These are phyloP conservation scores for Alternaria sp. DNA, from an alignment of 2,329 filamentous ascomycete species.

Conservation along the genomic window DNA sequence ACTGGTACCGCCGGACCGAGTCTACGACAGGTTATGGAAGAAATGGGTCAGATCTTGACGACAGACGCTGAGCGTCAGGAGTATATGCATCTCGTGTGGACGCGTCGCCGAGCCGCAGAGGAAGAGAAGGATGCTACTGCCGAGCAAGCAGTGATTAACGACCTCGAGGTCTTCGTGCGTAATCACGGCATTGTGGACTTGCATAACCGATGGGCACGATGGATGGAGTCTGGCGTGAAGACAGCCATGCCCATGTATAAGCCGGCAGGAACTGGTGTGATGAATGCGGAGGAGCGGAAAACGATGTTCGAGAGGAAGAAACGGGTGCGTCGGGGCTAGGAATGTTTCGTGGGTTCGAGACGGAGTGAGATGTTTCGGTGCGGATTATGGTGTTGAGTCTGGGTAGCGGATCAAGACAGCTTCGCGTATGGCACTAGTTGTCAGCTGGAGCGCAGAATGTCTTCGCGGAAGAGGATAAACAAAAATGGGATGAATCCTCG, in stretches of 20 bases:
- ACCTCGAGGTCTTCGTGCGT: neutral
- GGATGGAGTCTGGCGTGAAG: neutral
- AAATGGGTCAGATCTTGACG: neutral
- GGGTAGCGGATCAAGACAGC: neutral
- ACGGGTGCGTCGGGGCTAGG: neutral
- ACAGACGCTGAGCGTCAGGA: neutral
- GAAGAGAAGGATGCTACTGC: neutral
- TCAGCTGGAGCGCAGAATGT: neutral
- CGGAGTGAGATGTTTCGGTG: neutral
- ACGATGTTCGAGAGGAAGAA: neutral
- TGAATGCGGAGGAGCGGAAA: neutral
- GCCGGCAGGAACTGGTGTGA: neutral
- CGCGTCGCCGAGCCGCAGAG: neutral
- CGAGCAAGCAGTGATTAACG: neutral
- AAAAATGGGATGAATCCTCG: too few relatives aligned
- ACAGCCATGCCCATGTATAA: neutral
- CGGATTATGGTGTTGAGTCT: neutral
- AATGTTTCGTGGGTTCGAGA: too few relatives aligned
- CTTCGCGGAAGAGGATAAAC: neutral
- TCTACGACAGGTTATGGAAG: neutral
- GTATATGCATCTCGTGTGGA: neutral
- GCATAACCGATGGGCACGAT: conserved; percentile 1
- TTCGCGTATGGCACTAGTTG: neutral
- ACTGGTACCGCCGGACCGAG: neutral
- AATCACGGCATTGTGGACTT: neutral